Evolutionary conservation across 495 filamentous ascomycete genomes (phyloP).

Genomic region (Penicillium arizonense): DNA sequence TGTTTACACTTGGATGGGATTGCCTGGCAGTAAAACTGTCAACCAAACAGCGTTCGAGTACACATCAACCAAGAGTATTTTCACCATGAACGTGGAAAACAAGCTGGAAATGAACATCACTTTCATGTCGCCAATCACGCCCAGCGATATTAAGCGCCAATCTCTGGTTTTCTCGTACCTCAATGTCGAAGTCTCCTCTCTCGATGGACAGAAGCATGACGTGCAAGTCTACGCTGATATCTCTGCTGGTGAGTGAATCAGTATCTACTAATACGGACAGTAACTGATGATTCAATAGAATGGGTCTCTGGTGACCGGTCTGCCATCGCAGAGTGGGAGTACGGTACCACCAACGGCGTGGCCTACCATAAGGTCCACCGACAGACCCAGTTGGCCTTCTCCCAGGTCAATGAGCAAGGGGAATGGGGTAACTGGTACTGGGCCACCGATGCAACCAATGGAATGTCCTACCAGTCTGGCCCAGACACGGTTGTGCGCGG

Average conservation of each 20-base stretch:
- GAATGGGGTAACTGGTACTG: slow-evolving; percentile 64
- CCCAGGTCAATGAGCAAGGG: slow-evolving; percentile 49
- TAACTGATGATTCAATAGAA: slow-evolving; percentile 39
- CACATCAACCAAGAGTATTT: slow-evolving; percentile 58
- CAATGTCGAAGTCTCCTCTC: slow-evolving; percentile 49
- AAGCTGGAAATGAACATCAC: slow-evolving; percentile 53
- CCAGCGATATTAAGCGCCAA: slow-evolving; percentile 53
- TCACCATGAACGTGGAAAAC: slow-evolving; percentile 50
- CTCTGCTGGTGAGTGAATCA: slow-evolving; percentile 49
- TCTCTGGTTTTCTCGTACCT: slow-evolving; percentile 58
- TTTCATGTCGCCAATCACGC: slow-evolving; percentile 58
- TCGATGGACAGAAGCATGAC: slow-evolving; percentile 52
- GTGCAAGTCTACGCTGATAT: slow-evolving; percentile 61
- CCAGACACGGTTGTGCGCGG: slow-evolving; percentile 46
- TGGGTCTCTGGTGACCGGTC: slow-evolving; percentile 55
- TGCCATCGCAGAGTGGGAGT: slow-evolving; percentile 53
- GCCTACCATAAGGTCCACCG: slow-evolving; percentile 56
- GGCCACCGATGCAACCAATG: slow-evolving; percentile 39
- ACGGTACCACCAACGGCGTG: slow-evolving; percentile 42
- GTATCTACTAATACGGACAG: not conserved
- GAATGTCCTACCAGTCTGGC: slow-evolving; percentile 51
- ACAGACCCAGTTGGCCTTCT: slow-evolving; percentile 51
- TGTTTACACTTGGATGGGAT: slow-evolving; percentile 58
- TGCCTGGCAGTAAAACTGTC: slow-evolving; percentile 36
- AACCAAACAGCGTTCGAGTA: slow-evolving; percentile 55